Conservation (phyloP, 2,329 filamentous ascomycete species). For the Fusarium armeniacum region DNA sequence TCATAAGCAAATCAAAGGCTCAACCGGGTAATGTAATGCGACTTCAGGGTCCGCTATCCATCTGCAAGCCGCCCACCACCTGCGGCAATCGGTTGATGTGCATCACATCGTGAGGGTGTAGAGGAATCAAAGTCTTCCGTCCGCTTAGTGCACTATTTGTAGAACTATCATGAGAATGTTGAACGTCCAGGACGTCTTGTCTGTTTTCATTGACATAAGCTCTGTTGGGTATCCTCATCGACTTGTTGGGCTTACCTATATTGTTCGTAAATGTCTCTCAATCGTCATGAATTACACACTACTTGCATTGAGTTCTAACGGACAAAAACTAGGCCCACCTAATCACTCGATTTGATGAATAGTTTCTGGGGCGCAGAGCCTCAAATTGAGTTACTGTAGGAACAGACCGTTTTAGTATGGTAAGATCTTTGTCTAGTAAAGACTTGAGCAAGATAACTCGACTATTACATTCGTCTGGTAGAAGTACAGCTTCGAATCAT, state of each 20-base stretch:
- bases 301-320: slow-evolving; percentile 27
- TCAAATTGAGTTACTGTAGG: slow-evolving; percentile 10
- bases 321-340: slow-evolving; percentile 14
- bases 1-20: slow-evolving; percentile 32
- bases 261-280: slow-evolving; percentile 15
- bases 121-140: slow-evolving; percentile 10
- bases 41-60: slow-evolving; percentile 34
- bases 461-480: neutral
- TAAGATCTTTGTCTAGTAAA: neutral
- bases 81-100: slow-evolving; percentile 25
- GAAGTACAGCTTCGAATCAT: too few species aligned
- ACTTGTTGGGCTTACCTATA: slow-evolving; percentile 6
- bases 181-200: neutral
- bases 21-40: slow-evolving; percentile 29
- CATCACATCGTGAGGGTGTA: slow-evolving; percentile 25
- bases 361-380: slow-evolving; percentile 16
- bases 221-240: slow-evolving; percentile 2
- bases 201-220: slow-evolving; percentile 4
- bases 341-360: neutral
- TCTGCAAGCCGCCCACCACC: slow-evolving; percentile 43
- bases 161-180: neutral
- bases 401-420: neutral
- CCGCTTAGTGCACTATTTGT: slow-evolving; percentile 1
- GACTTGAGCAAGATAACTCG: neutral
- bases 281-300: slow-evolving; percentile 14